Base-by-base conservation (phyloP, 2,329 filamentous ascomycete species). In the Microdochium bolleyi region DNA sequence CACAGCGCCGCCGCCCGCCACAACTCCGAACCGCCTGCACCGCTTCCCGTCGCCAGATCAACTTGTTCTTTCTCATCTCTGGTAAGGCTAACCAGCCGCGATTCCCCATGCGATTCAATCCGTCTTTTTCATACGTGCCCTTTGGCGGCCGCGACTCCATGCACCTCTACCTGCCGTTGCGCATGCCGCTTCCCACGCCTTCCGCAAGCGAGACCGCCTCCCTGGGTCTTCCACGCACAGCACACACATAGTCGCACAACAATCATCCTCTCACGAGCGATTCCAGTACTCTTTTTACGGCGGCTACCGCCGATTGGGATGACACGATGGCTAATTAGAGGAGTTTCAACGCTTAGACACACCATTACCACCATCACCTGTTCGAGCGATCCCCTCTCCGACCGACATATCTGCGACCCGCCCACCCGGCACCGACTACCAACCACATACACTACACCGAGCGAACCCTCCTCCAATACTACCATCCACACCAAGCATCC, bases 71-170 rank as follows among this genome's bases (percentile, higher is more conserved):
- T 57, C 54, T 58, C 55, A 59, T 55, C 60, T 62, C 57, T 61
- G 59, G 72, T 74, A 65, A 70, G 72, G 70, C 56, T 56, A 60
- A 58, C 54, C 58, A 58, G 58, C 55, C 57, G 63, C 58, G 49
- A 54, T 54, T 54, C 55, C 58, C 52, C 57, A 67, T 64, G 71
- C 70, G 71, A 74, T 71, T 68, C 59, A 60, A 54, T 44, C 38
- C 60, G 51, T 58, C 50, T 55, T 50, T 41, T 58, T 55, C 57
- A 55, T 56, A 51, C 54, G 55, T 52, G 54, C 52, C 49, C 41
- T 53, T 34, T 54, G 51, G 51, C 55, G 52, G n/a, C 34, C 53
- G 56, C 46, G 34, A 30, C 5, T 5, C 11, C 27, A 30, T 38
- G 34, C 34, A 38, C 7, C 34, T 14, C 34, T 24, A 51, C 34